Evolutionary conservation across 2,329 filamentous ascomycete genomes (phyloP), one percentile per base, ranked within the genome.

Genomic region (Pyrenophora seminiperda): DNA sequence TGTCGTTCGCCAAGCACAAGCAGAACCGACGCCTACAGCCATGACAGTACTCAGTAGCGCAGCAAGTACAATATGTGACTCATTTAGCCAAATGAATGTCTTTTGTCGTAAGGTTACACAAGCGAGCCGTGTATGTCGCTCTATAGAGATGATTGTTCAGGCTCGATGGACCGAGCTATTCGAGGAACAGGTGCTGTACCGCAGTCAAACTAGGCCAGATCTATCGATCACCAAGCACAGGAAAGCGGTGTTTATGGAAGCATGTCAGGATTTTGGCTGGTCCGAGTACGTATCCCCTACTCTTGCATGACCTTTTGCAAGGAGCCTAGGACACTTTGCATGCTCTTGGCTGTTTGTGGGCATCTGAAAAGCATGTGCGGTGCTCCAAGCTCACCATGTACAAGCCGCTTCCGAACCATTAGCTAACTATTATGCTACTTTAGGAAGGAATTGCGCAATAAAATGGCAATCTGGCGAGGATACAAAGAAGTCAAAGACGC

Each of bases 401-500:
- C 19, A 13, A 6, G 15, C 30, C 19, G 15, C n/a, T n/a, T 18
- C 1, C 7, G 10, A 22, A 4, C 13, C 32, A 37, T 46, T 40
- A 10, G 33, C 49, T 52, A 11, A 52, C 33, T 34, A 18, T 13
- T 3, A 7, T 37, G 3, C 24, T n/a, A 37, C 22, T 3, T 15
- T n/a, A 52, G 49, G 57, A 83, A 83, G 58, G 81, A 84, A 51
- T 62, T 83, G 14, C 75, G 81, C 10, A 84, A 84, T 56, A 77
- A 77, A 46, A 68, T 68, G 65, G 76, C 74, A 1, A 76, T 84
- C 47, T 84, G 82, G 82, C 76, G 80, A 43, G 81, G 82, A 9
- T 84, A 84, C 62, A 78, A 81, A 54, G 80, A 83, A 61, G 83
- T 84, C 58, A 80, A 82, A 65, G 77, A 82, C 41, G 75, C 77